Conservation (phyloP, 2,329 filamentous ascomycete species). For the Penicillium sp. region DNA sequence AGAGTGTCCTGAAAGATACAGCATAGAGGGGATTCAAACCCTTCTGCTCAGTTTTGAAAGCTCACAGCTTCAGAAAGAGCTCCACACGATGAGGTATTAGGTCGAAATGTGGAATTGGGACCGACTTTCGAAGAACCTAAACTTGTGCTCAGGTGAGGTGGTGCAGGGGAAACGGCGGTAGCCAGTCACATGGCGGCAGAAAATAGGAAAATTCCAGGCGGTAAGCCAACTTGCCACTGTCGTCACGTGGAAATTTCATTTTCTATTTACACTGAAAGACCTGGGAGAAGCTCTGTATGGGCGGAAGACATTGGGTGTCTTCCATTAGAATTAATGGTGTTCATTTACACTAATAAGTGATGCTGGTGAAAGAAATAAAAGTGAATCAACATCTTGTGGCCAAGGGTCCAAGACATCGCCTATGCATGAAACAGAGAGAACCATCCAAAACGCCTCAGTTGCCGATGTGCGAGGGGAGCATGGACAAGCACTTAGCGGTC, state of each 20-base stretch:
- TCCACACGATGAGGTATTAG: not conserved
- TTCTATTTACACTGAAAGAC: not conserved
- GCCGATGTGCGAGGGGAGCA: constrained; percentile 8
- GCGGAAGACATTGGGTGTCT: not conserved
- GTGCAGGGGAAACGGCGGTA: not conserved
- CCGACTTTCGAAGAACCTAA: not conserved
- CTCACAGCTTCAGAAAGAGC: not conserved
- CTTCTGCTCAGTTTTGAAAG: constrained; percentile 19
- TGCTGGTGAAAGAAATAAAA: constrained; percentile 4
- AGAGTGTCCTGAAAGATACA: constrained; percentile 21
- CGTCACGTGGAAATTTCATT: not conserved
- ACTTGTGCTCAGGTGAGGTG: not conserved
- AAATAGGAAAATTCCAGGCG: not conserved
- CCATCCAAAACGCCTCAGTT: constrained; percentile 15
- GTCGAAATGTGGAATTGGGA: not conserved
- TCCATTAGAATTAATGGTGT: constrained; percentile 20
- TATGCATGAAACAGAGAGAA: constrained; percentile 16
- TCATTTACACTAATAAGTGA: constrained; percentile 24
- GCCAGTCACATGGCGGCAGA: not conserved
- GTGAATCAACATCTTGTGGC: constrained; percentile 4
- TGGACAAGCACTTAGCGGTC: constrained; percentile 6
- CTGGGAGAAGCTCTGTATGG: not conserved
- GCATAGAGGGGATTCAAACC: constrained; percentile 31
- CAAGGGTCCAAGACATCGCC: constrained; percentile 2
- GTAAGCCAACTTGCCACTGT: not conserved